Conservation (phyloP, 768 basidiomycete genomes). For the Gautieria morchelliformis region DNA sequence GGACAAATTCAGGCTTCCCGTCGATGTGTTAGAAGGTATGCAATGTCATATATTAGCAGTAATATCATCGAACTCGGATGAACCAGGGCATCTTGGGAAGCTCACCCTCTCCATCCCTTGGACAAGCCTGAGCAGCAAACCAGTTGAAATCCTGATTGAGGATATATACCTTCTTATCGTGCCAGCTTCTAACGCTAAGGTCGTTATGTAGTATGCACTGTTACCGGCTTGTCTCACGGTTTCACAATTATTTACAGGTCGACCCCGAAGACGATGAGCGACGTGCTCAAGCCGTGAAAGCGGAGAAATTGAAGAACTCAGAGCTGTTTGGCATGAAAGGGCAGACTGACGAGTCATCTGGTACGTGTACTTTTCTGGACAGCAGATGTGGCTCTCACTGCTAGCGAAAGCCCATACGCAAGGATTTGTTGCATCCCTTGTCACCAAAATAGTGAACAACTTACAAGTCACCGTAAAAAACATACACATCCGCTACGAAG, state of each 20-base stretch:
- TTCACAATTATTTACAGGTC: conserved; percentile 15
- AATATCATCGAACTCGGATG: not conserved
- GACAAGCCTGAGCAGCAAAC: conserved; percentile 82
- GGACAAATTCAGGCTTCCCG: conserved; percentile 90
- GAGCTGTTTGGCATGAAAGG: conserved; percentile 68
- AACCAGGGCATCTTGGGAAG: conserved; percentile 71
- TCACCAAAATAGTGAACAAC: conserved; percentile 89
- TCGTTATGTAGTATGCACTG: not conserved
- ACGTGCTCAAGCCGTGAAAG: conserved; percentile 75
- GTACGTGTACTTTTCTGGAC: conserved; percentile 23
- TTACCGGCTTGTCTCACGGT: not conserved
- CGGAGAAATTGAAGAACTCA: conserved; percentile 80
- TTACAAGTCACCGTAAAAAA: conserved; percentile 92
- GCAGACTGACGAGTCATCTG: conserved; percentile 40
- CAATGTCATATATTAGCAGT: not conserved
- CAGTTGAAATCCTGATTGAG: conserved; percentile 85
- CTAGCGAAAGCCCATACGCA: conserved; percentile 57
- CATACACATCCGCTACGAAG: conserved; percentile 95
- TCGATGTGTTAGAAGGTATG: conserved; percentile 88
- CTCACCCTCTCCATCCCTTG: conserved; percentile 82
- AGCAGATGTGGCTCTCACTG: not conserved
- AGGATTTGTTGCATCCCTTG: conserved; percentile 72
- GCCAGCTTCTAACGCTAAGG: conserved; percentile 58
- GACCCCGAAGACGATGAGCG: conserved; percentile 81
- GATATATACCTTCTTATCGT: conserved; percentile 92